Conservation (phyloP, 2,329 filamentous ascomycete genomes). For the Xylaria multiplex region DNA sequence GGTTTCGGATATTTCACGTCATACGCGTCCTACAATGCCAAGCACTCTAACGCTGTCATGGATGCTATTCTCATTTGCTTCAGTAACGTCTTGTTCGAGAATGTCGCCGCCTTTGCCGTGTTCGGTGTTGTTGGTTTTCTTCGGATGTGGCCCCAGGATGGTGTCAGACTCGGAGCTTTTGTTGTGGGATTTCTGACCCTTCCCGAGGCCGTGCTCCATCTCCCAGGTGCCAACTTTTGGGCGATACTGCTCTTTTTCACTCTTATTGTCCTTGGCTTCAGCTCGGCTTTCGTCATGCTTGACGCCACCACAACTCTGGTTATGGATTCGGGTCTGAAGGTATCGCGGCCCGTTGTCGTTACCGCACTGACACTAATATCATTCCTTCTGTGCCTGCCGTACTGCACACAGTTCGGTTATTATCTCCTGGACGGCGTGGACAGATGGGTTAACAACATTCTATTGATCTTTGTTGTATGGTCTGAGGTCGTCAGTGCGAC, state of each 20-base stretch:
- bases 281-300: constrained; percentile 68
- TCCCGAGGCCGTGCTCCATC: constrained; percentile 64
- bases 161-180: constrained; percentile 61
- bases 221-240: constrained; percentile 68
- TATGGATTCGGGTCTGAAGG: constrained; percentile 62
- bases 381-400: constrained; percentile 64
- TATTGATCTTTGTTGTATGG: constrained; percentile 65
- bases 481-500: constrained; percentile 63
- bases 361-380: constrained; percentile 60
- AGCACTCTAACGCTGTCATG: constrained; percentile 67
- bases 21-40: constrained; percentile 68
- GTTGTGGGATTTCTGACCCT: constrained; percentile 68
- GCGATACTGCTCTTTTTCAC: constrained; percentile 68
- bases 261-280: constrained; percentile 66
- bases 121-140: constrained; percentile 66
- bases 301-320: constrained; percentile 65
- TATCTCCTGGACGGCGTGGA: constrained; percentile 65
- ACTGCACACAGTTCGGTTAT: constrained; percentile 68
- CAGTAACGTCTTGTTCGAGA: constrained; percentile 67
- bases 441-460: constrained; percentile 65
- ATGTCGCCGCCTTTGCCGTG: constrained; percentile 58
- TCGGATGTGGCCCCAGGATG: constrained; percentile 50
- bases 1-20: constrained; percentile 69
- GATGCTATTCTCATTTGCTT: constrained; percentile 65
- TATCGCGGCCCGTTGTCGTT: constrained; percentile 59